Conservation (phyloP, 176 grass and related monocot species). For the Leersia perrieri region DNA sequence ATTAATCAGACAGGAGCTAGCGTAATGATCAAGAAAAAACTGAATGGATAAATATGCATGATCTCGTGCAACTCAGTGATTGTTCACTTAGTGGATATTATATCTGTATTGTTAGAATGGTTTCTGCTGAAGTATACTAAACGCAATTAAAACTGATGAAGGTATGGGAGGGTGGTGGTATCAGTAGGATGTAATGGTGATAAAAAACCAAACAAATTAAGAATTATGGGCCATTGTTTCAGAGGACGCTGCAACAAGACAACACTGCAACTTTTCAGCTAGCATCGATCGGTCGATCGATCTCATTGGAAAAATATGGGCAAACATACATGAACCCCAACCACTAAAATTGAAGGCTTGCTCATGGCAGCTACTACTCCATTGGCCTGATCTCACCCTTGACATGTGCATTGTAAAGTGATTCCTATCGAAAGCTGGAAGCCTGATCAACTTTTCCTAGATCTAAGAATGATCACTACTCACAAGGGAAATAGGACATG, state of each 20-base stretch:
- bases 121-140: neutral
- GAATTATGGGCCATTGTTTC: neutral
- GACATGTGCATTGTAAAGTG: slow-evolving; percentile 38
- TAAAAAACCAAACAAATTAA: neutral
- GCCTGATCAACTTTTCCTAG: slow-evolving; percentile 29
- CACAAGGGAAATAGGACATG: slow-evolving; percentile 37
- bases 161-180: neutral
- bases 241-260: neutral
- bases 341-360: slow-evolving; percentile 35
- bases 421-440: slow-evolving; percentile 22
- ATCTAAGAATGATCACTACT: slow-evolving; percentile 39
- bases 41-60: neutral
- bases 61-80: neutral
- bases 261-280: slow-evolving; percentile 9
- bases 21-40: neutral
- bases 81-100: neutral
- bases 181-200: neutral
- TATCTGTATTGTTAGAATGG: neutral
- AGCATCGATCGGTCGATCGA: neutral
- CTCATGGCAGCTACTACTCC: slow-evolving; percentile 20
- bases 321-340: slow-evolving; percentile 37
- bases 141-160: neutral
- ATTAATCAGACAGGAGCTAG: neutral
- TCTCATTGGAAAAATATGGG: slow-evolving; percentile 22
- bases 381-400: slow-evolving; percentile 23